Base-by-base conservation (phyloP, 192 early-diverging fungal genomes). In the Entrophospora sp. region DNA sequence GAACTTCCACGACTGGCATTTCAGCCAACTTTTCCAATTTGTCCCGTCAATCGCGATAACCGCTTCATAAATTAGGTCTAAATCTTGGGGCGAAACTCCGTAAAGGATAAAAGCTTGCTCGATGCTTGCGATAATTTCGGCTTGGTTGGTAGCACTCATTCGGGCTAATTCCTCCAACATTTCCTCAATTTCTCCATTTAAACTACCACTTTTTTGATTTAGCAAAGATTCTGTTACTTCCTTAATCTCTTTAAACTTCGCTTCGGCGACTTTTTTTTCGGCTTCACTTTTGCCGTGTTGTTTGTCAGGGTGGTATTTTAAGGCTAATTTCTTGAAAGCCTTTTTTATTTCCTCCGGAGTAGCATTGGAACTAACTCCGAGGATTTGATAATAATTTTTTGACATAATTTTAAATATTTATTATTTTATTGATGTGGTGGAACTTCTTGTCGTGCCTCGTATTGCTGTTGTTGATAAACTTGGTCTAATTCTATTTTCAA, bases 331-430 rank as follows among this genome's bases (percentile, higher is more conserved):
- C 22, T 25, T 16, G 3, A n/a, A 52, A 25, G 49, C 14, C 3
- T 52, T 52, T 51, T 51, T 51, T 20, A 51, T 51, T 51, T 51
- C 48, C 20, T 51, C 48, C 6, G 7, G 20, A n/a, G 48, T n/a
- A 20, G 48, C 48, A 25, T 22, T 22, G 5, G 5, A 10, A 25
- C 24, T 25, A 10, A 51, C 24, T 51, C 24, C 48, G 5, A 51
- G 20, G 5, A 22, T 51, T 51, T 51, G 73, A 46, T 83, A 83
- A 40, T 40, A 40, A 14, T 40, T 14, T 40, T 40, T 40, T 40
- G 8, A 9, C 14, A 14, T 40, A 6, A 40, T 40, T 6, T 6
- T 14, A 40, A 9, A 40, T 9, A 40, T 40, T 6, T 40, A 40
- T 40, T 40, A 14, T 40, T 40, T 40, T 40, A 40, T 9, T 40